phyloP scores from a whole-genome alignment of 2,329 filamentous ascomycete genomes.

The Exophiala oligosperma region DNA sequence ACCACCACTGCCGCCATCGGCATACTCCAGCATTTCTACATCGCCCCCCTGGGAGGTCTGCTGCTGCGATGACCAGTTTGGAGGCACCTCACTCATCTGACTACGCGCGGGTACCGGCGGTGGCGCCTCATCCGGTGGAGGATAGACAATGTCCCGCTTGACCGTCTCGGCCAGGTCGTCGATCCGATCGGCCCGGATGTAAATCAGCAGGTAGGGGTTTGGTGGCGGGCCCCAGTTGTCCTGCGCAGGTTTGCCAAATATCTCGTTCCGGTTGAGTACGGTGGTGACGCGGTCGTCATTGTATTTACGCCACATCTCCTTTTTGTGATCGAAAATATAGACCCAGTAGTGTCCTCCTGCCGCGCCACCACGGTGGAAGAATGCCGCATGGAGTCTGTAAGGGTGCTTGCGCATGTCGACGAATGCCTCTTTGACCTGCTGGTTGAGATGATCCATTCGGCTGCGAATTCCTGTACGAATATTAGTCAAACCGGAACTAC shows the following conservation, averaged over 20 bases:
- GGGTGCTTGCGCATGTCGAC: constrained; percentile 63
- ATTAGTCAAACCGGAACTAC: not conserved
- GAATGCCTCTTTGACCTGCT: constrained; percentile 60
- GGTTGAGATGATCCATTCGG: constrained; percentile 17
- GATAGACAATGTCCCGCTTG: constrained; percentile 41
- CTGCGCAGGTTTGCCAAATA: constrained; percentile 45
- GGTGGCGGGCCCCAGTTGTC: constrained; percentile 53
- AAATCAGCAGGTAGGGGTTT: constrained; percentile 62
- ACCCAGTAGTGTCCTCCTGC: constrained; percentile 92
- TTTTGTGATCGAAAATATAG: constrained; percentile 87
- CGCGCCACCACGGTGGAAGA: constrained; percentile 74
- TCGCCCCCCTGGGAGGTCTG: constrained; percentile 7
- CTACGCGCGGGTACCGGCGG: constrained; percentile 16
- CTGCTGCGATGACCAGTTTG: not conserved
- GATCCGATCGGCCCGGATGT: constrained; percentile 69
- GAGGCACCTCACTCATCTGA: constrained; percentile 21
- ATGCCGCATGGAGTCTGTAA: constrained; percentile 86
- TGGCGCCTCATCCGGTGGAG: constrained; percentile 13
- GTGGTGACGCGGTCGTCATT: constrained; percentile 83
- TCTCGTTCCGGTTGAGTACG: constrained; percentile 60
- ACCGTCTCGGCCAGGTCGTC: constrained; percentile 60
- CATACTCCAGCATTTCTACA: constrained; percentile 24
- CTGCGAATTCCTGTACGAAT: constrained; percentile 11
- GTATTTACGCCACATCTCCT: constrained; percentile 84
- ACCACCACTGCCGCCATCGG: constrained; percentile 5